phyloP scores from a whole-genome alignment of 2,329 filamentous ascomycete species.

The Metarhizium sp. region DNA sequence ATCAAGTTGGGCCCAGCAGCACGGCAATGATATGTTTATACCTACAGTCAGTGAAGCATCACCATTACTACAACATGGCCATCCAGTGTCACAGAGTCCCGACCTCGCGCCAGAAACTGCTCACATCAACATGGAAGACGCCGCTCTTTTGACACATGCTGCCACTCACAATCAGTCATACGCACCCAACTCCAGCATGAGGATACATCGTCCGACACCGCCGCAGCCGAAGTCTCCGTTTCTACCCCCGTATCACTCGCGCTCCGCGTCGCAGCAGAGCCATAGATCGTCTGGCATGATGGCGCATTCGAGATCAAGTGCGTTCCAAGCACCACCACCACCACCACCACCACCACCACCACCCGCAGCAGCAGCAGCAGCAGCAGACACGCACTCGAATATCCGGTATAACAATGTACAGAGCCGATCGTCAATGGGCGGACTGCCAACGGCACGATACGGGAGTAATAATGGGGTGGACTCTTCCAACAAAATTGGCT shows the following conservation, averaged over 20 bases:
- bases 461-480: slow-evolving; percentile 8
- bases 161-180: slow-evolving; percentile 14
- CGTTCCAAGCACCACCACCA: slow-evolving; percentile 3
- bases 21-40: background rate
- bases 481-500: slow-evolving; percentile 12
- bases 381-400: slow-evolving; percentile 1
- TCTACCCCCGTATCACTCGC: slow-evolving; percentile 15
- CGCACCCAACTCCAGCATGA: slow-evolving; percentile 10
- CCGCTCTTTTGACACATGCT: slow-evolving; percentile 4
- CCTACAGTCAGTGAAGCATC: background rate
- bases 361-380: background rate
- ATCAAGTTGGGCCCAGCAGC: background rate
- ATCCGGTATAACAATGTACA: background rate
- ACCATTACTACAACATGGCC: background rate
- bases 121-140: slow-evolving; percentile 6
- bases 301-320: slow-evolving; percentile 2
- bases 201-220: slow-evolving; percentile 16
- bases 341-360: background rate
- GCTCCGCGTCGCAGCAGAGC: slow-evolving; percentile 23
- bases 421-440: background rate
- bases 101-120: background rate
- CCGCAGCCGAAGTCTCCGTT: slow-evolving; percentile 20
- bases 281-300: slow-evolving; percentile 10
- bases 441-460: background rate
- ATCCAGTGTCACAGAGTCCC: background rate